Conservation (phyloP, 169 alveolate genomes). For the Cardiosporidium cionae region DNA sequence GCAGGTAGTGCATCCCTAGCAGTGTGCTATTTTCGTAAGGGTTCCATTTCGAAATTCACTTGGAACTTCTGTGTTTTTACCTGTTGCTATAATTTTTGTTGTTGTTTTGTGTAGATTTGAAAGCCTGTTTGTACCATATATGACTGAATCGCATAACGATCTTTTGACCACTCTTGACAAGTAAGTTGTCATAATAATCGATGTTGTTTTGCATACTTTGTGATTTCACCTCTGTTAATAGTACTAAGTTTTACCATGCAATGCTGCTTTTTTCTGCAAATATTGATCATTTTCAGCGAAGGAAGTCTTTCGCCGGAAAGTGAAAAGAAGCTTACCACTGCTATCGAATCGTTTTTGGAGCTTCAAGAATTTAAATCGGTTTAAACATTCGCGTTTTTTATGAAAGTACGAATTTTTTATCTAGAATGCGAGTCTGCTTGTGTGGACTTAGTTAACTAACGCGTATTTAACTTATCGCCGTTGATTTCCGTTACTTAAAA, state of each 20-base stretch:
- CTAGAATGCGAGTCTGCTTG: too few species aligned
- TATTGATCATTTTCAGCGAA: background rate
- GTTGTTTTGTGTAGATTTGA: slow-evolving; percentile 12
- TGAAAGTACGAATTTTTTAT: too few species aligned
- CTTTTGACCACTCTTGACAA: slow-evolving; percentile 9
- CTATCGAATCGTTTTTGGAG: background rate
- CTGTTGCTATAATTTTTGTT: background rate
- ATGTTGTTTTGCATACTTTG: background rate
- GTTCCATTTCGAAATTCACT: background rate
- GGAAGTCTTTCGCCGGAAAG: background rate
- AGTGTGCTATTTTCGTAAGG: background rate
- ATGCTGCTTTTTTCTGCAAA: background rate
- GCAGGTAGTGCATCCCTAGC: slow-evolving; percentile 13
- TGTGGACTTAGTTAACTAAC: too few species aligned
- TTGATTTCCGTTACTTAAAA: too few species aligned
- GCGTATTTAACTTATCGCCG: too few species aligned
- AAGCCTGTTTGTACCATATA: slow-evolving; percentile 3
- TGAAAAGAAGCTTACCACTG: background rate
- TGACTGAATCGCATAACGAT: slow-evolving; percentile 10
- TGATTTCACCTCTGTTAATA: background rate
- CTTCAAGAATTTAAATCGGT: background rate
- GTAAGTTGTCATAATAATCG: background rate
- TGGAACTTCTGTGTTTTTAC: background rate
- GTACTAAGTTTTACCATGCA: background rate
- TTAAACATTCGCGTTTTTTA: too few species aligned